A percentile compares a stretch with the other conserved stretches of the same genome.
Evolutionary conservation across 495 filamentous ascomycete genomes (phyloP).

Genomic region (Apodospora peruviana): DNA sequence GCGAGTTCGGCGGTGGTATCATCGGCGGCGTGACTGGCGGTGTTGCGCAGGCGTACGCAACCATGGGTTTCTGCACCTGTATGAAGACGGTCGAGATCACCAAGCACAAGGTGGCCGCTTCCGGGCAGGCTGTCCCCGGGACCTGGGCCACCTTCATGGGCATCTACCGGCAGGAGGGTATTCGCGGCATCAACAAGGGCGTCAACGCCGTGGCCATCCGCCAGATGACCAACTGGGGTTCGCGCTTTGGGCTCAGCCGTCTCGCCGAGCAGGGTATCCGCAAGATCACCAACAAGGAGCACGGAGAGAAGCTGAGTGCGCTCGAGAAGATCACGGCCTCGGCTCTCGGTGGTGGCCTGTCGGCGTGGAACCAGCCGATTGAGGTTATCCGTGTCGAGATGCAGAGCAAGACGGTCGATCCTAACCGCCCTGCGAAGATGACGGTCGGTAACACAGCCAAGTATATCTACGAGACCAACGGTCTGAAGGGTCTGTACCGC

Average conservation of each 20-base stretch:
- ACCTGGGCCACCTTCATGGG: slow-evolving; percentile 94
- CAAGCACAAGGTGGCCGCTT: slow-evolving; percentile 85
- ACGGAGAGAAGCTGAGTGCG: slow-evolving; percentile 66
- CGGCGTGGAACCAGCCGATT: slow-evolving; percentile 98
- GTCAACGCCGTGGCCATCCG: slow-evolving; percentile 98
- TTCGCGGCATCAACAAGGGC: slow-evolving; percentile 93
- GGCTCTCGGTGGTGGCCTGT: slow-evolving; percentile 84
- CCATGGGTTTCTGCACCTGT: slow-evolving; percentile 99
- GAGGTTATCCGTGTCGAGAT: slow-evolving; percentile 99
- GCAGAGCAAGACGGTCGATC: slow-evolving; percentile 97
- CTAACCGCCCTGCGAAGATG: slow-evolving; percentile 97
- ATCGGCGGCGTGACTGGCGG: slow-evolving; percentile 87
- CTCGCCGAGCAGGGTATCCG: slow-evolving; percentile 88
- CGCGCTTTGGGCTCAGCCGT: slow-evolving; percentile 85
- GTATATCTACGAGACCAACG: slow-evolving; percentile 89
- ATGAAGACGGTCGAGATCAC: slow-evolving; percentile 99
- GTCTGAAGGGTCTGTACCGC: slow-evolving; percentile 89
- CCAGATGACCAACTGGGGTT: slow-evolving; percentile 99
- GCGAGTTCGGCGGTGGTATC: slow-evolving; percentile 84
- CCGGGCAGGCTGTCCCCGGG: slow-evolving; percentile 75
- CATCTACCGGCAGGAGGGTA: slow-evolving; percentile 92
- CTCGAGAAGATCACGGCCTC: slow-evolving; percentile 87
- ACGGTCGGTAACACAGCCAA: slow-evolving; percentile 87
- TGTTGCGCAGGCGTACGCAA: slow-evolving; percentile 96
- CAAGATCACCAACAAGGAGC: slow-evolving; percentile 70